Percentiles rank a stretch among this genome's conserved stretches.
Evolutionary conservation across 2,329 filamentous ascomycete genomes (phyloP).

Genomic region (Sclerotiophoma versabilis): DNA sequence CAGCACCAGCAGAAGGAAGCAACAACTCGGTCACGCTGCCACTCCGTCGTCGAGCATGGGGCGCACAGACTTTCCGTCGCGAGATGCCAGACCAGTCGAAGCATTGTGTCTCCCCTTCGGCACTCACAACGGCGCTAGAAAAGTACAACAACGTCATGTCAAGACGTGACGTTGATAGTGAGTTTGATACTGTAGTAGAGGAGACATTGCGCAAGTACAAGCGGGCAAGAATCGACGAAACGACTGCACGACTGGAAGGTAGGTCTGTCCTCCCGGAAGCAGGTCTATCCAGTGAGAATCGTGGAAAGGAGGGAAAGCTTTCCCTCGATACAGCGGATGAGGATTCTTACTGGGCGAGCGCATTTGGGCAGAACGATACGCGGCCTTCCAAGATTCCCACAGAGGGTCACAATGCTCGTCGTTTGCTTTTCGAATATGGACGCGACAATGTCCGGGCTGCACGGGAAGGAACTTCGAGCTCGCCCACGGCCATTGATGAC

Average conservation of each 20-base stretch:
- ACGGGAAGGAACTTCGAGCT: background rate
- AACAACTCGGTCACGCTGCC: background rate
- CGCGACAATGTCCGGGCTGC: background rate
- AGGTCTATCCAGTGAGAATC: background rate
- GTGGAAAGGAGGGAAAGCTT: background rate
- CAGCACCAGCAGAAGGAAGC: background rate
- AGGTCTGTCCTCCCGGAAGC: background rate
- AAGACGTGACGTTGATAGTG: background rate
- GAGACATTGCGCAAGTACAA: conserved; percentile 3
- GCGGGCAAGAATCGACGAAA: conserved; percentile 4
- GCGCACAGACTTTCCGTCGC: background rate
- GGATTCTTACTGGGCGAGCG: conserved; percentile 5
- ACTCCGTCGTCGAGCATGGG: background rate
- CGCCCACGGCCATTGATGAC: background rate
- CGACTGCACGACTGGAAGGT: background rate
- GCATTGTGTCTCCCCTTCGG: conserved; percentile 6
- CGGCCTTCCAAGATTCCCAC: background rate
- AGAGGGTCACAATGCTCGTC: background rate
- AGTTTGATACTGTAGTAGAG: background rate
- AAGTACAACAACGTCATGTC: background rate
- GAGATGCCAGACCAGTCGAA: conserved; percentile 4
- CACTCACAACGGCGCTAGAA: conserved; percentile 1
- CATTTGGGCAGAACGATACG: background rate
- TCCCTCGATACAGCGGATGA: background rate
- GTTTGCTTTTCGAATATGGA: conserved; percentile 2